Conservation (phyloP, 2,329 filamentous ascomycete species). For the Pleoardoris graminearum region DNA sequence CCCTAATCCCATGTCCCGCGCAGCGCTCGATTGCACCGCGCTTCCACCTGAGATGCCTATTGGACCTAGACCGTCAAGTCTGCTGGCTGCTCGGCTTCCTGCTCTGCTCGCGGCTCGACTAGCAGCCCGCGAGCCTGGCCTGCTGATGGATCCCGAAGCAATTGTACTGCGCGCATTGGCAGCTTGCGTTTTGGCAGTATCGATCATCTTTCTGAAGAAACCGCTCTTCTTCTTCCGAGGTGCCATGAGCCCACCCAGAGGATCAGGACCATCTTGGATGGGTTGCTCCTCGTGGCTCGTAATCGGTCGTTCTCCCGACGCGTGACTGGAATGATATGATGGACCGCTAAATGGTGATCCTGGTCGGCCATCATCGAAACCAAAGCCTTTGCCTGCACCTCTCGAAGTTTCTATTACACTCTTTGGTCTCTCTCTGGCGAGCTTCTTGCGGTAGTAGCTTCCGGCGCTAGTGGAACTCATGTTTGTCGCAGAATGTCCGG, state of each 20-base stretch:
- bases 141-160: constrained; percentile 59
- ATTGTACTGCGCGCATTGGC: constrained; percentile 87
- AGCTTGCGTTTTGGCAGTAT: constrained; percentile 90
- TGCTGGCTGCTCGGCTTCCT: constrained; percentile 33
- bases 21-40: constrained; percentile 44
- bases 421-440: constrained; percentile 58
- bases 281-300: constrained; percentile 51
- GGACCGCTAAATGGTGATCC: constrained; percentile 69
- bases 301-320: constrained; percentile 59
- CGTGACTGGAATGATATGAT: constrained; percentile 91
- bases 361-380: constrained; percentile 49
- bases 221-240: constrained; percentile 81
- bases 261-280: constrained; percentile 66
- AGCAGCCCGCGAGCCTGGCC: constrained; percentile 45
- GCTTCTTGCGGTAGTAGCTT: constrained; percentile 79
- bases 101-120: constrained; percentile 49
- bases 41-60: constrained; percentile 59
- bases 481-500: constrained; percentile 83
- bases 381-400: constrained; percentile 40
- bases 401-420: constrained; percentile 66
- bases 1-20: constrained; percentile 71
- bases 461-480: constrained; percentile 96
- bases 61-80: constrained; percentile 50
- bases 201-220: constrained; percentile 94
- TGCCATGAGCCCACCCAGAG: constrained; percentile 74